Evolutionary conservation across 768 basidiomycete species (phyloP), one percentile per base, ranked within the genome.

Genomic region (Bullera alba): DNA sequence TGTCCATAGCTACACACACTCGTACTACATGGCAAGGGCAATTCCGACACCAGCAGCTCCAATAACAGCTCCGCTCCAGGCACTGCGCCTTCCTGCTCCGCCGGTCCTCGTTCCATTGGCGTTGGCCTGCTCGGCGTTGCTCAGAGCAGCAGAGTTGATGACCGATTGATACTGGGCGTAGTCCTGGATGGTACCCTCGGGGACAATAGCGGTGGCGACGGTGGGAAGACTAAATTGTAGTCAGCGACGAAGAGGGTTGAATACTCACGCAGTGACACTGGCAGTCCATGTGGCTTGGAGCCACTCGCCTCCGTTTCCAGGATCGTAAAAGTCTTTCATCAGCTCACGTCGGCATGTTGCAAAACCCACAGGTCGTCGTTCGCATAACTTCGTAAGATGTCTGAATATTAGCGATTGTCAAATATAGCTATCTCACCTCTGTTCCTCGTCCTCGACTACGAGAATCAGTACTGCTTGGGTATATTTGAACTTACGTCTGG

Each of bases 251-350:
- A 5, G 5, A 4, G 21, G 37, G 21, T n/a, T 38, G 26, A 22
- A 15, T 15, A 55, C 60, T 55, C 38, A 57, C 50, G 51, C 57
- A 4, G 65, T 64, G 22, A 61, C 57, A 15, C 55, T 46, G 7
- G 65, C 65, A 15, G 60, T 64, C 66, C 66, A 68, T 22, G 57
- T 59, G 22, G 32, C 60, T n/a, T 23, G 32, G 12, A 50, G 50
- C 55, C 56, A 68, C 17, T 51, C 56, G 29, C 65, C 37, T 10
- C 38, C 65, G 44, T 60, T 48, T 43, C 58, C 54, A 16, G 53
- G 47, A 29, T 61, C 60, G 32, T 61, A 59, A 52, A 56, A 58
- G 42, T 66, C 62, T 47, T 53, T 49, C n/a, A 30, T 51, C 16
- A 48, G 36, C 42, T 12, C 45, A 53, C 46, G 16, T 49, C 37